Evolutionary conservation across 1,284 basidiomycete genomes (phyloP).

Genomic region (Malassezia cuniculi): DNA sequence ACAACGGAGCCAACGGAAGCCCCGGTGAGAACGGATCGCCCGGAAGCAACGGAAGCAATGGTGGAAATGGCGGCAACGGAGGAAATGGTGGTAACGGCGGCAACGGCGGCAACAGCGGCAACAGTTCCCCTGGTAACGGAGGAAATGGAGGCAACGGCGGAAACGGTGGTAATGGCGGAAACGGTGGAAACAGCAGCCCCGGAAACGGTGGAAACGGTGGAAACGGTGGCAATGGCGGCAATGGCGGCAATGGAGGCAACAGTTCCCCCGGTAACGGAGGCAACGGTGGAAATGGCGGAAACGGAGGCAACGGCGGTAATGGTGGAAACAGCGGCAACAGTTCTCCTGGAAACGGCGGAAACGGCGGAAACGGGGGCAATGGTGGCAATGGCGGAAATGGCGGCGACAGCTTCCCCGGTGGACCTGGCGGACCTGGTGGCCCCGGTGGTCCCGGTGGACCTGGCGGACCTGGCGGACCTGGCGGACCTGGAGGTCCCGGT

Average conservation of each 20-base stretch:
- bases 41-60: constrained; percentile 4
- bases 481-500: neutral
- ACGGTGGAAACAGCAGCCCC: too few relatives aligned
- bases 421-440: neutral
- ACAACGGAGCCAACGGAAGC: constrained; percentile 6
- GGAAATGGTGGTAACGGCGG: constrained; percentile 7
- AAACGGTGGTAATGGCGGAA: too few relatives aligned
- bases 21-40: neutral
- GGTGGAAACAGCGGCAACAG: constrained; percentile 2
- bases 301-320: constrained; percentile 9
- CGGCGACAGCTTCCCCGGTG: neutral
- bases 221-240: constrained; percentile 2
- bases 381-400: neutral
- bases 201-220: too few relatives aligned
- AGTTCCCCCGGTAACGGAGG: constrained; percentile 1
- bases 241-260: constrained; percentile 5
- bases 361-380: neutral
- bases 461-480: neutral
- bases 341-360: neutral
- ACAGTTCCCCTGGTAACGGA: too few relatives aligned
- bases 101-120: neutral
- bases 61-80: constrained; percentile 4
- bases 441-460: neutral
- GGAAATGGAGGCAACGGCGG: too few relatives aligned
- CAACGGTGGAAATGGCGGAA: neutral